Conservation (phyloP, 1,284 basidiomycete species). For the Mycosarcoma mackinlayi region DNA sequence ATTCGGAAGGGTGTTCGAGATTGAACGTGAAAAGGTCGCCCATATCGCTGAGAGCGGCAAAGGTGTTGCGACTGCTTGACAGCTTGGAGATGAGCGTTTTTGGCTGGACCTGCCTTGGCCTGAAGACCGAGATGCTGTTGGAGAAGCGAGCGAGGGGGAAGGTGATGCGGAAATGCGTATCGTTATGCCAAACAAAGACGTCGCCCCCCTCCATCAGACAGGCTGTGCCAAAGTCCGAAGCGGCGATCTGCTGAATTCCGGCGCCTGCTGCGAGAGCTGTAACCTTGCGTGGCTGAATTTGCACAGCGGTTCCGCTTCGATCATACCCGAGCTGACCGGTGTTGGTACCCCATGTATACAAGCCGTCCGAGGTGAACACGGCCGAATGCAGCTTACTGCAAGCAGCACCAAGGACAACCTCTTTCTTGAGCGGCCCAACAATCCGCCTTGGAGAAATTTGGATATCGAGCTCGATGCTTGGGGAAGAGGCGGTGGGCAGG, state of each 20-base stretch:
- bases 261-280: constrained; percentile 71
- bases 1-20: constrained; percentile 66
- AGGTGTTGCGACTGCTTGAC: constrained; percentile 80
- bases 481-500: constrained; percentile 12
- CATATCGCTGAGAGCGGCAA: constrained; percentile 85
- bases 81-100: constrained; percentile 79
- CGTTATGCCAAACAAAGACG: constrained; percentile 84
- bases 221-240: constrained; percentile 79
- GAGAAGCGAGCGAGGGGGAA: constrained; percentile 53
- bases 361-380: constrained; percentile 84
- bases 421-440: constrained; percentile 81
- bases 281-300: constrained; percentile 83
- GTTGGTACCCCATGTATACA: constrained; percentile 97
- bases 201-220: constrained; percentile 81
- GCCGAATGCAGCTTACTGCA: constrained; percentile 88
- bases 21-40: constrained; percentile 93
- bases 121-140: constrained; percentile 74
- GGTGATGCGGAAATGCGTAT: constrained; percentile 78
- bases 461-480: constrained; percentile 69
- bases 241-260: constrained; percentile 65
- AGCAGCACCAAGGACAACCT: constrained; percentile 82
- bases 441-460: constrained; percentile 83
- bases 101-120: constrained; percentile 59
- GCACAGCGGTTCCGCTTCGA: constrained; percentile 77
- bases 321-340: constrained; percentile 84